Base-by-base conservation (phyloP, 2,329 filamentous ascomycete genomes). In the Peltaster fructicola region DNA sequence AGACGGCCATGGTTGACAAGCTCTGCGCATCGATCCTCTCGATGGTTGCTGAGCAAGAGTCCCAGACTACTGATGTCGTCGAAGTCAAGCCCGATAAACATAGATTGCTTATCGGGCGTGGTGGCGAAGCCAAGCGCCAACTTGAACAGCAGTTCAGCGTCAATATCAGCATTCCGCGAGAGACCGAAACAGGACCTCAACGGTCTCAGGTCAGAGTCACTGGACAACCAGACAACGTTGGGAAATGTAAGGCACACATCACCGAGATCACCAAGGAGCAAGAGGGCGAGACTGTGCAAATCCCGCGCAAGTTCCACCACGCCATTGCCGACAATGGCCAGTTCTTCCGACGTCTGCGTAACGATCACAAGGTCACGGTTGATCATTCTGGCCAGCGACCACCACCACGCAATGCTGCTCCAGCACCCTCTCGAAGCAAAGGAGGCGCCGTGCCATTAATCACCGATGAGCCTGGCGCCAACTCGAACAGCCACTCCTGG, bases 51-150 rank as follows among this genome's bases (percentile, higher is more conserved):
- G 68, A 90, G 47, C 74, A 80, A 17, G 78, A 85, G 41, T 85
- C 68, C 48, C 80, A 92, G 53, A 68, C 80, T 19, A 77, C 72
- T 0, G 74, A 80, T 41, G 63, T 64, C 9, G 47, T 93, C 14
- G 82, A 93, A 16, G 73, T 98, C 17, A 78, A 84, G 9, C 72
- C 74, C 8, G 77, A 88, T 40, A 90, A 93, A 61, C 90, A 98
- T 51, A 68, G 84, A 26, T 65, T 79, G 6, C 64, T 98, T 13
- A 95, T 98, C 44, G 88, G 88, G 20, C 80, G 82, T 29, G 82
- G 81, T 34, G 88, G 90, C 35, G 82, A 92, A 38, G 73, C 71
- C 23, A 78, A 90, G 50, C 77, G 79, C 35, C 68, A 75, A 35
- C 65, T 98, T 14, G 88, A 98, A 59, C 65, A 73, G 17, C 69